Evolutionary conservation across 2,329 filamentous ascomycete genomes (phyloP).

Genomic region (Beauveria medogensis): DNA sequence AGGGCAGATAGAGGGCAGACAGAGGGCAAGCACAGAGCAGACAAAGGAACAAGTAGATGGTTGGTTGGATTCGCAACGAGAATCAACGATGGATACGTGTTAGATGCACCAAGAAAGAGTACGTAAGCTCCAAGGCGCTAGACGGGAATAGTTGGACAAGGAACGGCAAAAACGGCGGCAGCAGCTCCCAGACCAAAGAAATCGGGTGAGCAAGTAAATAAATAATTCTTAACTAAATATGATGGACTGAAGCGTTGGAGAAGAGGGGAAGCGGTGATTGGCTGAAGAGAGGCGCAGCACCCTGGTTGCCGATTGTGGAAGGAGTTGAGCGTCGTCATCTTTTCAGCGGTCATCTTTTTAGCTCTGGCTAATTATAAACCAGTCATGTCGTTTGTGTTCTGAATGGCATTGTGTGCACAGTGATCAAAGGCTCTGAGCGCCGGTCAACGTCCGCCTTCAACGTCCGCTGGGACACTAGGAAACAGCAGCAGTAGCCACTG

Average conservation of each 20-base stretch:
- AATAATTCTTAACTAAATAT: background rate
- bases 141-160: background rate
- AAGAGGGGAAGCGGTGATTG: background rate
- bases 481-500: too few relatives aligned
- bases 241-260: background rate
- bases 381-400: too few relatives aligned
- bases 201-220: background rate
- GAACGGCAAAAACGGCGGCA: background rate
- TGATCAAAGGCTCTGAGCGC: too few relatives aligned
- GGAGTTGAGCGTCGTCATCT: constrained; percentile 8
- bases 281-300: constrained; percentile 1
- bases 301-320: constrained; percentile 1
- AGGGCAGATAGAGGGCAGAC: background rate
- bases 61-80: background rate
- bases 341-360: background rate
- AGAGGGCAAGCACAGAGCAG: background rate
- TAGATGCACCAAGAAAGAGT: background rate
- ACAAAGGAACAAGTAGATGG: background rate
- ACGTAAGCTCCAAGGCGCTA: constrained; percentile 3
- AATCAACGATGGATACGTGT: background rate
- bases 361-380: background rate
- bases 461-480: too few relatives aligned
- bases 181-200: background rate
- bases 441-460: too few relatives aligned
- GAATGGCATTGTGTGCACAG: too few relatives aligned